Conservation (phyloP, 1,284 basidiomycete genomes). For the Ustilago xerochloae region DNA sequence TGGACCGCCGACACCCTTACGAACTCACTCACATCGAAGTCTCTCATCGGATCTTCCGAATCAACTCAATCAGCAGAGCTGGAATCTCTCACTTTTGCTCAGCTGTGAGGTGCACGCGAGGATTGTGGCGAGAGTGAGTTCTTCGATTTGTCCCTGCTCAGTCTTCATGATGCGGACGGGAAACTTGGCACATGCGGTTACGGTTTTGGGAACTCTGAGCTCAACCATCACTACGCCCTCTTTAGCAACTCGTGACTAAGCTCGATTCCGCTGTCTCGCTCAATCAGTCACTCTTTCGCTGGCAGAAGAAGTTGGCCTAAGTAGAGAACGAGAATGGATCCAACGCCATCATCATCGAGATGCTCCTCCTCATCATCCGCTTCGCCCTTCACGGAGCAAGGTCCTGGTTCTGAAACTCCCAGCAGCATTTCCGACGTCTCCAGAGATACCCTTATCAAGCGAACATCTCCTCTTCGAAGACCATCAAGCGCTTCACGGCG, state of each 20-base stretch:
- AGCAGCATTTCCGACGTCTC: conserved; percentile 14
- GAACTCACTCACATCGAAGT: not conserved
- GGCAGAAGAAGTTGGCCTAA: not conserved
- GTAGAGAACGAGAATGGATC: not conserved
- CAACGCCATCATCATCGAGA: conserved; percentile 11
- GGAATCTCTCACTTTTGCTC: not conserved
- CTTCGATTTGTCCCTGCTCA: no score
- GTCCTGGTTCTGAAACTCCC: not conserved
- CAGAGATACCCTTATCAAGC: not conserved
- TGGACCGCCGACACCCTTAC: not conserved
- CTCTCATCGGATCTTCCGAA: not conserved
- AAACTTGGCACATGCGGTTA: no score
- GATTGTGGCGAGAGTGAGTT: no score
- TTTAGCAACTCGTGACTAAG: not conserved
- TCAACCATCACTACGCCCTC: not conserved
- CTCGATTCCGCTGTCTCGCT: not conserved
- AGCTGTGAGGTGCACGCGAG: no score
- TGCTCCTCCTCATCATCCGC: conserved; percentile 14
- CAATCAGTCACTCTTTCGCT: not conserved
- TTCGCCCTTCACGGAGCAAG: conserved; percentile 1
- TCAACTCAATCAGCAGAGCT: not conserved
- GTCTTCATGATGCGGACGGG: no score
- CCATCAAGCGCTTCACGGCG: not conserved
- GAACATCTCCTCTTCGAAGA: not conserved
- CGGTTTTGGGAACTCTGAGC: not conserved